Percentiles rank a stretch among this genome's conserved stretches.
phyloP scores from a whole-genome alignment of 192 early-diverging fungal genomes.

The Powellomyces hirtus region DNA sequence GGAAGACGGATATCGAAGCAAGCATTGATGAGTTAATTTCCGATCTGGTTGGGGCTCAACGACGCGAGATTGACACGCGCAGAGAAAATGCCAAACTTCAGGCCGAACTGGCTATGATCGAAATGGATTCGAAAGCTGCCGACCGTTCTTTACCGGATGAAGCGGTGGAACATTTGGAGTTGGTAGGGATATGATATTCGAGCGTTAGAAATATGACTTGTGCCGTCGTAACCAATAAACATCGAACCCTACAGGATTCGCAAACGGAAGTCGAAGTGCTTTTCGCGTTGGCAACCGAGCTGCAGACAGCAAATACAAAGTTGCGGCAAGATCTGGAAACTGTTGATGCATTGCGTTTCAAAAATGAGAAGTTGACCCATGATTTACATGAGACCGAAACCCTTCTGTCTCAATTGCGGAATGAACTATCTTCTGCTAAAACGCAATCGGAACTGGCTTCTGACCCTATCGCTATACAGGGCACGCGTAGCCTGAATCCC shows the following conservation, averaged over 20 bases:
- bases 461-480: background rate
- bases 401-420: constrained; percentile 2
- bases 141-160: background rate
- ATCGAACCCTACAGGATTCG: background rate
- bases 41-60: background rate
- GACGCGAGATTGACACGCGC: background rate
- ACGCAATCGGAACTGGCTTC: background rate
- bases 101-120: background rate
- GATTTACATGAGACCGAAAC: constrained; percentile 3
- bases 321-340: background rate
- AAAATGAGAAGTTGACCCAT: background rate
- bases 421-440: background rate
- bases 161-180: background rate
- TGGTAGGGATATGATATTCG: background rate
- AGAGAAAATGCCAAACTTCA: background rate
- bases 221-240: background rate
- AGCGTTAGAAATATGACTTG: background rate
- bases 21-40: background rate
- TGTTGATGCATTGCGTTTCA: background rate
- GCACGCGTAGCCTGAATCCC: background rate
- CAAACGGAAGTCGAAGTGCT: constrained; percentile 6
- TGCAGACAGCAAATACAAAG: constrained; percentile 9
- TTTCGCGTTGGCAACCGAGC: constrained; percentile 3
- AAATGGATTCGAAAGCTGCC: background rate
- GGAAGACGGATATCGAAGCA: background rate